Evolutionary conservation across 2,329 filamentous ascomycete species (phyloP).

Genomic region (Lecanosticta acicola): DNA sequence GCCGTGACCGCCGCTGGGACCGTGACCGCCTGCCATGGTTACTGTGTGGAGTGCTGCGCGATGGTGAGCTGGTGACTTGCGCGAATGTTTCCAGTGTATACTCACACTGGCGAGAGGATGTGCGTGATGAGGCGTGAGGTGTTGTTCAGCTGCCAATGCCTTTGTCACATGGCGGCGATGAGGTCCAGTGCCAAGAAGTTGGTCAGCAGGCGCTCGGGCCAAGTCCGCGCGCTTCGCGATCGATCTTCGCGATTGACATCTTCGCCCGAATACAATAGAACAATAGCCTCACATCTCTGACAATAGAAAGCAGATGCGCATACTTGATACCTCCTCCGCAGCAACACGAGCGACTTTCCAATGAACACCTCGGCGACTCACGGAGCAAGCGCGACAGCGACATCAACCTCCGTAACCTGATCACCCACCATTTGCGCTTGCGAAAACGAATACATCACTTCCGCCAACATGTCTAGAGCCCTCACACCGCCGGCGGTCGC

Average conservation of each 20-base stretch:
- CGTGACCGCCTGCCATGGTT: conserved; percentile 24
- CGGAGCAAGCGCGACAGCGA: not conserved
- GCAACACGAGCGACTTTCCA: not conserved
- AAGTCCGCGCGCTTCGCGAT: not conserved
- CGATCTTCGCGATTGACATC: not conserved
- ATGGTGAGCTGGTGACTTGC: not conserved
- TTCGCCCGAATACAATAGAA: not conserved
- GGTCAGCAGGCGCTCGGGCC: not conserved
- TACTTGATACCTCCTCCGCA: not conserved
- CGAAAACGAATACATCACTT: not conserved
- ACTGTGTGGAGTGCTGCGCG: conserved; percentile 2
- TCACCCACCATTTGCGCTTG: not conserved
- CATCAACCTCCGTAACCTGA: not conserved
- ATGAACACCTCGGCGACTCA: conserved; percentile 1
- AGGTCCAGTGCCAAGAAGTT: not conserved
- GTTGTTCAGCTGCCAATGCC: too few species aligned
- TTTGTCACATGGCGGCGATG: not conserved
- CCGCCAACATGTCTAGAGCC: conserved; percentile 43
- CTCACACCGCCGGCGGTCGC: conserved; percentile 37
- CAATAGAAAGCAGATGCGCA: not conserved
- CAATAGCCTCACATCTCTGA: too few species aligned
- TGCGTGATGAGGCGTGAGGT: not conserved
- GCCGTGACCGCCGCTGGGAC: conserved; percentile 35
- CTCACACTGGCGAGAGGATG: not conserved
- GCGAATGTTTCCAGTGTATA: not conserved